Evolutionary conservation across 2,329 filamentous ascomycete species (phyloP), one percentile per base, ranked within the genome.

Genomic region (Rachicladosporium sp.): DNA sequence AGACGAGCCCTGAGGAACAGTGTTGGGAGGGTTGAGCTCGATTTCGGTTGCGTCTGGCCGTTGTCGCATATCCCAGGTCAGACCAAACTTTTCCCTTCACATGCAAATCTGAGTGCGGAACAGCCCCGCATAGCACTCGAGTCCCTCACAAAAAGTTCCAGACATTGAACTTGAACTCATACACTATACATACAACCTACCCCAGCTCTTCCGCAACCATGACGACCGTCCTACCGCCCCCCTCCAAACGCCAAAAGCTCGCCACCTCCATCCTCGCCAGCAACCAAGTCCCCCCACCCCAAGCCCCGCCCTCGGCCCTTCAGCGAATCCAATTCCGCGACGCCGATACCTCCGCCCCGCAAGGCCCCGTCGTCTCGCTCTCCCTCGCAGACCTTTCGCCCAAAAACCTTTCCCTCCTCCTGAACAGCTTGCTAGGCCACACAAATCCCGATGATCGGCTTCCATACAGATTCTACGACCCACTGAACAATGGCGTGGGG

Each of bases 171-270:
- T 19, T 19, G 15, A 19, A 19, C 15, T 19, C 15, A 19, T 19
- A 19, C 15, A 19, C 15, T 19, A 19, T 19, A 19, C 15, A 19
- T 19, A 19, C 15, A 19, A 19, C 15, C 15, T 19, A 19, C 15
- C 15, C 15, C 15, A 19, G 15, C 15, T 19, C 15, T 19, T 19
- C 15, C 15, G 15, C 15, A 19, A 19, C 15, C 29, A 93, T 93
- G 86, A 76, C 86, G 50, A 93, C 86, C 4, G 65, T 88, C 35
- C 60, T 80, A 4, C 86, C 86, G n/a, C 86, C 84, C 35, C 84
- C 85, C 4, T 88, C 80, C 38, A 96, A 95, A 64, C 77, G 87
- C 46, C 87, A 94, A 58, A 82, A 80, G 61, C 76, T 81, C 36
- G 84, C 84, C 50, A 73, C 73, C 13, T 70, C 81, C 31, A 83